Base-by-base conservation (phyloP, 1,139 yeast species). In the Saccharomyces hybrid region DNA sequence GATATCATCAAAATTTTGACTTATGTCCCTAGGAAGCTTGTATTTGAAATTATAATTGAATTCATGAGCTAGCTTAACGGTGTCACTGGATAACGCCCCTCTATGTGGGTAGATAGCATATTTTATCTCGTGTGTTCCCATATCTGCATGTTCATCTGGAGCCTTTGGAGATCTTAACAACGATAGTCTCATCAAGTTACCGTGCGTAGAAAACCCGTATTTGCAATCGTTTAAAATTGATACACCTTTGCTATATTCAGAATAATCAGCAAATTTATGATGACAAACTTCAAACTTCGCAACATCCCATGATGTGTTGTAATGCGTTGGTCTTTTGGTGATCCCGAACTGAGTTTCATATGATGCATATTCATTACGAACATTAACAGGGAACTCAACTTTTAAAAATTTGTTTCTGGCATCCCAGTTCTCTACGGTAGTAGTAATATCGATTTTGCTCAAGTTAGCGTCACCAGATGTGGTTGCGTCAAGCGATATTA, bases 281-380 rank as follows among this genome's bases (percentile, higher is more conserved):
- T 87, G 91, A 63, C 97, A 88, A 23, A 90, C 97, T 72, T 93
- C 99, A 71, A 93, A 93, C 71, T 90, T 90, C 57, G 98, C 98
- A 44, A 85, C 86, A 67, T 91, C 99, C 98, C 98, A 91, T 1
- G 89, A 75, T 1, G 98, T 91, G 68, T 93, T 93, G 74, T 78
- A 91, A 70, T 91, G 98, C 0, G 98, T 93, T 49, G 98, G 96
- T 62, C 98, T 81, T 63, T 80, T 83, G 13, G 96, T 93, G 52
- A 87, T 73, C 56, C 98, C 98, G 72, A 88, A 93, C 68, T 90
- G 96, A 1, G 97, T 90, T 70, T 93, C 99, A 70, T 88, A 93
- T 54, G 82, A 81, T 1, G 97, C 98, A 55, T 69, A 77, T 38
- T 91, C 93, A 41, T 82, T 78, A 62, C 80, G 81, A 38, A 93